Evolutionary conservation across 2,329 filamentous ascomycete genomes (phyloP), one percentile per base, ranked within the genome.

Genomic region (Talaromyces albobiverticillius): DNA sequence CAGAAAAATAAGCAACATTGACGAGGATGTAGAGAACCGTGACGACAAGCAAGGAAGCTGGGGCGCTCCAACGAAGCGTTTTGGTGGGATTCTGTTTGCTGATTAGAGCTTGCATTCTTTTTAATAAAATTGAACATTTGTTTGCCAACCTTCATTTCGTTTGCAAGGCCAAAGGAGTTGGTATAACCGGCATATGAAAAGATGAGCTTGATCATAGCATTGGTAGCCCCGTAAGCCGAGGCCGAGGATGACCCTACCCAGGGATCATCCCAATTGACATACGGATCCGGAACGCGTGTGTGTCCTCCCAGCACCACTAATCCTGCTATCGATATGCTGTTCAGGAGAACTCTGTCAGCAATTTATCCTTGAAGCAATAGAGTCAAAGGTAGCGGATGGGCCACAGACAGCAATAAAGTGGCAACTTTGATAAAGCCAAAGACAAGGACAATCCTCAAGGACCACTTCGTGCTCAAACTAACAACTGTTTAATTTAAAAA

Each of bases 151-250:
- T 78, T 79, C 58, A 85, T 78, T 65, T 86, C 83, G 50, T 84
- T 84, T 54, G 82, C 79, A 3, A 86, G 75, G 57, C 83, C 83
- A 67, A 85, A 85, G 0, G 82, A 80, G 58, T 85, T 86, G 10
- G 75, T 69, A 56, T 79, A 85, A 1, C 83, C 83, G 0, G 71
- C 65, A 56, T 83, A 86, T 0, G 81, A 80, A 55, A 83, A 85
- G 25, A 81, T 76, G 47, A 86, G 80, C 51, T 79, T 83, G 46
- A 82, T 77, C 22, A 86, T 66, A 0, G 83, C 82, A 38, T 77
- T 82, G 0, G 81, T 79, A 2, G 82, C 66, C 10, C 79, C 78
- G 45, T 79, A 78, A 3, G 67, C 70, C 4, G 69, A 71, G 1
- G 67, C 73, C 0, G 71, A 71, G 0, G 73, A 66, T 1, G 68